A percentile compares a stretch with the other conserved stretches of the same genome.
These are phyloP conservation scores for Bipolaris sorokiniana DNA, from an alignment of 2,329 filamentous ascomycete genomes.

Conservation along the genomic window DNA sequence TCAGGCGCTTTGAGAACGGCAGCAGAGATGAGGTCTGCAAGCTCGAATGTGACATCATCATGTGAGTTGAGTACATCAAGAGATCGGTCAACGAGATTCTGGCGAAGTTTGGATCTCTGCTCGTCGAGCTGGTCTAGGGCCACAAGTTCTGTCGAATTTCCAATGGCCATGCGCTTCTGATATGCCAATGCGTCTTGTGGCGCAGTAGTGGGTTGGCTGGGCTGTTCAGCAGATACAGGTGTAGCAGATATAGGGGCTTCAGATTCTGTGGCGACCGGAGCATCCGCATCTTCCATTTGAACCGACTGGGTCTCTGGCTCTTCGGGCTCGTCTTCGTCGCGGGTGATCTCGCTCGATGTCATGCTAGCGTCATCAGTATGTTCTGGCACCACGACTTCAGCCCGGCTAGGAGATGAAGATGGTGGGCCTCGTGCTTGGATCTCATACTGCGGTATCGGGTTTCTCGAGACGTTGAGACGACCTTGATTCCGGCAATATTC, in stretches of 20 bases:
- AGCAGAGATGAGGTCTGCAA: constrained; percentile 82
- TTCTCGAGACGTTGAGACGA: constrained; percentile 64
- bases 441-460: constrained; percentile 67
- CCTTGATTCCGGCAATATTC: constrained; percentile 77
- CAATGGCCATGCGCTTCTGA: constrained; percentile 40
- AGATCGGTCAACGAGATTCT: constrained; percentile 84
- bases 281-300: constrained; percentile 48
- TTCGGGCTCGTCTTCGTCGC: constrained; percentile 36
- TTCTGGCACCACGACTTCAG: constrained; percentile 44
- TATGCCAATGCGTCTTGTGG: constrained; percentile 41
- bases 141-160: constrained; percentile 50
- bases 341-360: constrained; percentile 34
- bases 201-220: constrained; percentile 17
- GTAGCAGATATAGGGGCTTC: constrained; percentile 21
- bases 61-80: constrained; percentile 89
- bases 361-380: constrained; percentile 35
- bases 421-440: constrained; percentile 38
- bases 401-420: constrained; percentile 40
- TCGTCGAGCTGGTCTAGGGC: constrained; percentile 82
- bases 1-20: constrained; percentile 69
- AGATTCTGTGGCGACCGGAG: constrained; percentile 17
- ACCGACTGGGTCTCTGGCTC: constrained; percentile 44
- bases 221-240: constrained; percentile 26
- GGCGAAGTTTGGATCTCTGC: constrained; percentile 73
- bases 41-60: constrained; percentile 85